Base-by-base conservation (phyloP, 768 basidiomycete genomes). In the Suillus sp. region DNA sequence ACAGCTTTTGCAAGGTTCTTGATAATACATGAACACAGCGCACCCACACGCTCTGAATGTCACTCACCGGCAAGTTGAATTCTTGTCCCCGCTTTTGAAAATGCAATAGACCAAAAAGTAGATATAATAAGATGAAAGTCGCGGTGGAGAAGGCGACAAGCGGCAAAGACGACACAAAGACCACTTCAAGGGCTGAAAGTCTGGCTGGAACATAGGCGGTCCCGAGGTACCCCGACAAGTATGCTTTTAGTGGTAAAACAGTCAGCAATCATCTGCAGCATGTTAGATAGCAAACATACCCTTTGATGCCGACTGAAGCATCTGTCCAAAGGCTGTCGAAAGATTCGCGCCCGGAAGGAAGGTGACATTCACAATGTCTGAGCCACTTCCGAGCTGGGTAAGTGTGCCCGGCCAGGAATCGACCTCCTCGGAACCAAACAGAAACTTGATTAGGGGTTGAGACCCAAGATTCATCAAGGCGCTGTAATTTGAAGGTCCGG, bases 131-230 rank as follows among this genome's bases (percentile, higher is more conserved):
- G 10, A 13, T 63, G 37, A 75, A 70, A 25, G 71, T 47, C 4
- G 55, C 67, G 9, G 54, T 74, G 20, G 74, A 62, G 16, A 71
- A 55, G 0, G 64, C 65, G 62, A 75, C 65, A 65, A 73, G 68
- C 0, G 75, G 75, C 13, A 75, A 65, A 4, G 71, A 71, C 6
- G 70, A 59, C 2, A 69, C 69, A 20, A 75, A 76, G 22, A 75
- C 51, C 22, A 72, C 45, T n/a, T 69, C 64, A 3, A 63, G 48
- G 20, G 27, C 22, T 0, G 72, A 69, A n/a, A 73, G 37, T 2
- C 73, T 68, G 27, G 70, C 74, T 1, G 74, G 74, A 25, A 76
- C 73, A 25, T 71, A 70, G 1, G 74, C 67, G 1, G 65, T 66
- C 10, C 74, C 70, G 3, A 75, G 64, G 43, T 70, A 70, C 25